Evolutionary conservation across 495 filamentous ascomycete genomes (phyloP).

Genomic region (Xylaria curta): DNA sequence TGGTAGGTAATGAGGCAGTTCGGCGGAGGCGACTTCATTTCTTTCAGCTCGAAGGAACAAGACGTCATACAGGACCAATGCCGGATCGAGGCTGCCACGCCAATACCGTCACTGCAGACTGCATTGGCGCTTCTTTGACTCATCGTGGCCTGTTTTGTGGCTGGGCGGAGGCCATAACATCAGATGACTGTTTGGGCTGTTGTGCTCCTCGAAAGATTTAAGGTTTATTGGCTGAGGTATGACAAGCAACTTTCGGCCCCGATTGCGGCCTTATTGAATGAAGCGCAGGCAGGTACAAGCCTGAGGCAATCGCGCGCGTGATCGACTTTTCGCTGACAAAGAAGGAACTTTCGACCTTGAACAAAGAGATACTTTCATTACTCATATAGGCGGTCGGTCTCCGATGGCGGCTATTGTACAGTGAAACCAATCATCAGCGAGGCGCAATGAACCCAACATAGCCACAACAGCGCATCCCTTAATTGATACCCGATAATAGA

Average conservation of each 20-base stretch:
- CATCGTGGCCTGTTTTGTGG: slow-evolving; percentile 6
- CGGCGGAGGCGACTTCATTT: background rate
- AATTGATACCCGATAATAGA: background rate
- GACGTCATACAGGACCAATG: slow-evolving; percentile 12
- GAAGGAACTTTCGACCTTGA: background rate
- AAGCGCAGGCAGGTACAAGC: background rate
- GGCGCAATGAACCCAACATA: background rate
- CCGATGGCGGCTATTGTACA: background rate
- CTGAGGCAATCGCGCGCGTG: background rate
- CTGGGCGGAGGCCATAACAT: background rate
- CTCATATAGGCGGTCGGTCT: background rate
- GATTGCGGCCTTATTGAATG: background rate
- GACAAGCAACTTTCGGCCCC: background rate
- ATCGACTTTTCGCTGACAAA: background rate
- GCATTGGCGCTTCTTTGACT: slow-evolving; percentile 1
- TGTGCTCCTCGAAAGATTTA: slow-evolving; percentile 1
- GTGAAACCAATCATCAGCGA: background rate
- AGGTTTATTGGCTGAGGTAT: background rate
- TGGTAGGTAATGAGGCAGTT: background rate
- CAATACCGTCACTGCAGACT: background rate
- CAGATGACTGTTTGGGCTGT: background rate
- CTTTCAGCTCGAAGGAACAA: slow-evolving; percentile 19
- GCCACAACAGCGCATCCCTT: slow-evolving; percentile 5
- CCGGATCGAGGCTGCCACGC: slow-evolving; percentile 23
- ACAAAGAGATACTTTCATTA: background rate